Evolutionary conservation across 2,329 filamentous ascomycete genomes (phyloP).

Genomic region (Phoma herbarum): DNA sequence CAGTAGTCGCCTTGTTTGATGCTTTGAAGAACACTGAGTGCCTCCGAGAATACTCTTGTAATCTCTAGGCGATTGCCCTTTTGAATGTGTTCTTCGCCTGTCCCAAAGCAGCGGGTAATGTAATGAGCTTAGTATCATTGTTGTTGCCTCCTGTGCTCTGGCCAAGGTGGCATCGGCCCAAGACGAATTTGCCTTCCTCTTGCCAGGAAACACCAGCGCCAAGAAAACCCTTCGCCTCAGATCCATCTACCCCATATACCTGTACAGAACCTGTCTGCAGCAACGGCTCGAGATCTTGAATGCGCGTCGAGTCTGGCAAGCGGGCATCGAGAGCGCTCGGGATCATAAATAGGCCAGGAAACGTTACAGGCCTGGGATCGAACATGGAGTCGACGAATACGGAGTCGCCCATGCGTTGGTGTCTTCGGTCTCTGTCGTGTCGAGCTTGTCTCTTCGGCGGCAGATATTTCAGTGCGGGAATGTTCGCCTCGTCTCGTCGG

Average conservation of each 20-base stretch:
- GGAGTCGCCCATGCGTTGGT: not conserved
- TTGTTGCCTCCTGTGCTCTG: not conserved
- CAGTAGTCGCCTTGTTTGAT: not conserved
- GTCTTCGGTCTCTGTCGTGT: not conserved
- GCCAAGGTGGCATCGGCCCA: not conserved
- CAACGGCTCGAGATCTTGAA: not conserved
- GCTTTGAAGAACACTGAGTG: not conserved
- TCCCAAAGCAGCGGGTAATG: constrained; percentile 18
- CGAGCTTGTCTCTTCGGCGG: not conserved
- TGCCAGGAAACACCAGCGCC: constrained; percentile 20
- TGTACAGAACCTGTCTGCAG: not conserved
- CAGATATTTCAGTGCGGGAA: not conserved
- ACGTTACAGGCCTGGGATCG: not conserved
- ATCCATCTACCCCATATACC: constrained; percentile 18
- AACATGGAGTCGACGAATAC: not conserved
- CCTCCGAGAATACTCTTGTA: constrained; percentile 20
- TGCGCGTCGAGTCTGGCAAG: not conserved
- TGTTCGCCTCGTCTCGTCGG: not conserved
- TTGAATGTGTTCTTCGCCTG: constrained; percentile 1
- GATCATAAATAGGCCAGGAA: not conserved
- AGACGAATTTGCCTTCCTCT: not conserved
- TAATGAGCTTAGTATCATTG: constrained; percentile 19
- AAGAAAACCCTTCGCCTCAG: not conserved
- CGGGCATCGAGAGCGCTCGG: not conserved
- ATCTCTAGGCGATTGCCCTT: not conserved